Evolutionary conservation across 2,329 filamentous ascomycete genomes (phyloP), one percentile per base, ranked within the genome.

Genomic region (Penicillium sp.): DNA sequence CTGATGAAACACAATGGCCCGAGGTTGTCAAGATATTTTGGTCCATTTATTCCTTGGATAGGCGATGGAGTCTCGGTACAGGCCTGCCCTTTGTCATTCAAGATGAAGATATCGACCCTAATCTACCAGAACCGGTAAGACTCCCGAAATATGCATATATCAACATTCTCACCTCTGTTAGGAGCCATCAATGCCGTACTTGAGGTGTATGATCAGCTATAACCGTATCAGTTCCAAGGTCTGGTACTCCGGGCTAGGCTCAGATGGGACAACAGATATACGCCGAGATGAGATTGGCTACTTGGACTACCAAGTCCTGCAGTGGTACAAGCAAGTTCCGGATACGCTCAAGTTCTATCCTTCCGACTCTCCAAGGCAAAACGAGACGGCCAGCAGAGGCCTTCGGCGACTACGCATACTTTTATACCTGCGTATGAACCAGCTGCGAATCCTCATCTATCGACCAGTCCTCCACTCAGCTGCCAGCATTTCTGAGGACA

Each of bases 361-460:
- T 78, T 69, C 84, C 74, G 79, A 87, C 72, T 69, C 84, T 17
- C 78, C 79, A 11, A 75, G 73, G 60, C 78, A 72, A 60, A 78
- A 72, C 35, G 79, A 84, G 9, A 82, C 83, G 0, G 83, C 85
- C 0, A 86, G 84, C 21, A 90, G 91, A 66, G 88, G 88, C 64
- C 79, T 90, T 21, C 88, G 89, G 68, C 88, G 93, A 5, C 82
- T 96, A 13, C 90, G 91, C 63, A 89, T 97, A 51, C 88, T 95
- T 75, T 89, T 95, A 19, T 95, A 96, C 73, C 81, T 97, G 17
- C 88, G 93, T 45, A 87, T 92, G 47, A 97, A 97, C 70, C 93
- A 96, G 79, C 91, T 96, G 79, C 90, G 93, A 5, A 95, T 93
- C 61, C 88, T 92, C 74, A 91, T 97, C 30, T 93, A 96, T 75